phyloP scores from a whole-genome alignment of 164 flowering plant species.

The Magnolia kwangsiensis region DNA sequence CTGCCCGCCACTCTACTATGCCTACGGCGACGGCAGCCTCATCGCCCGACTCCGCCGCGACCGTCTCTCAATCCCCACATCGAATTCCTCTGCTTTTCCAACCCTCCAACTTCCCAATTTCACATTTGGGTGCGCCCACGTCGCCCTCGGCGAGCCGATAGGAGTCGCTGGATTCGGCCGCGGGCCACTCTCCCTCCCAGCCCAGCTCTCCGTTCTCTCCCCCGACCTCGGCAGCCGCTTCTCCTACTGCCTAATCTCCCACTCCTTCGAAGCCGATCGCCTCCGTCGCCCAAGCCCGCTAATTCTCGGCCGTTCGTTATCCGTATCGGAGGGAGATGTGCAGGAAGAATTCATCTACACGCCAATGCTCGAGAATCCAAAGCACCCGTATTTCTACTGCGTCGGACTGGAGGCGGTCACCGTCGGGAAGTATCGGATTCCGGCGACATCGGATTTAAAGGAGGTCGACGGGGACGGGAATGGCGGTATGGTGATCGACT shows the following conservation, averaged over 20 bases:
- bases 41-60: constrained; percentile 51
- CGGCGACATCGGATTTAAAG: constrained; percentile 43
- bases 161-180: constrained; percentile 97
- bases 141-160: constrained; percentile 74
- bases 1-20: constrained; percentile 83
- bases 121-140: constrained; percentile 84
- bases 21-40: constrained; percentile 88
- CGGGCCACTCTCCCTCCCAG: constrained; percentile 74
- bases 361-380: constrained; percentile 71
- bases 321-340: constrained; percentile 7
- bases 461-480: constrained; percentile 50
- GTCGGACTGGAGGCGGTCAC: constrained; percentile 72
- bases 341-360: constrained; percentile 47
- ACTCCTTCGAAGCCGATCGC: constrained; percentile 50
- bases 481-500: constrained; percentile 93
- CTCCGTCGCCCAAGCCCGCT: constrained; percentile 70
- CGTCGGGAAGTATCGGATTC: constrained; percentile 46
- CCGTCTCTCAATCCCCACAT: constrained; percentile 27
- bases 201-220: constrained; percentile 56
- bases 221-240: constrained; percentile 72
- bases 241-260: constrained; percentile 83
- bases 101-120: constrained; percentile 45
- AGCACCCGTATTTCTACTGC: constrained; percentile 71
- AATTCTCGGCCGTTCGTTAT: constrained; percentile 56
- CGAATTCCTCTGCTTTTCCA: constrained; percentile 16